Evolutionary conservation across 23 red algal genomes (phyloP), one percentile per base, ranked within the genome.

Genomic region (Cyanidium caldarium): DNA sequence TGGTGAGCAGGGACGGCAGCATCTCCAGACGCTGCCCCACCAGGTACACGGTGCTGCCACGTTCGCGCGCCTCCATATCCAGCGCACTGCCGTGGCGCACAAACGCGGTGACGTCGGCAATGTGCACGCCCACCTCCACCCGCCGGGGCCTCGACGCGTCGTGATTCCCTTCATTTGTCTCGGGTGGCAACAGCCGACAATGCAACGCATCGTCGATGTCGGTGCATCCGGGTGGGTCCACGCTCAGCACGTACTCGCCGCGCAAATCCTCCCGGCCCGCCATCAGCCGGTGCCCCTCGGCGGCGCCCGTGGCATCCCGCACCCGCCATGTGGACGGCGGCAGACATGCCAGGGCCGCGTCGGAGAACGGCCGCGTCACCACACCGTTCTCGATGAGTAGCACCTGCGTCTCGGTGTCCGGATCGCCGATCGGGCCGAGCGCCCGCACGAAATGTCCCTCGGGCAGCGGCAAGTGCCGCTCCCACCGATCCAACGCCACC

Each of bases 161-260:
- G 21, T 16, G 1, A 78, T 68, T 45, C 19, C 45, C 68, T 37
- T 86, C 81, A 28, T 77, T 69, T 28, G 78, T 72, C 36, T 78
- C 68, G 23, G 56, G 30, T 15, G 17, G n/a, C 38, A 84, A 44
- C 34, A 65, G 68, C 46, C 81, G 76, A 35, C 77, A 93, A 68
- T 93, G 86, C 23, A 95, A 66, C 0, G 90, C 90, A 38, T 95
- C 90, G 65, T 95, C 90, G 58, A 95, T 95, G 58, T 95, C 90
- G 1, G 90, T 95, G 58, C 90, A 95, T 2, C 90, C 90, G 17
- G 90, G 90, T 34, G 90, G 90, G 70, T 95, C 90, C 33, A 95
- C 81, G 21, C 83, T 87, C 37, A 80, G 77, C 28, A 95, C 73
- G 33, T 72, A 82, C 76, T 37, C 39, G 39, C 69, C 73, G 17